Evolutionary conservation across 257 asterid genomes (phyloP).

Genomic region (Salvia miltiorrhiza): DNA sequence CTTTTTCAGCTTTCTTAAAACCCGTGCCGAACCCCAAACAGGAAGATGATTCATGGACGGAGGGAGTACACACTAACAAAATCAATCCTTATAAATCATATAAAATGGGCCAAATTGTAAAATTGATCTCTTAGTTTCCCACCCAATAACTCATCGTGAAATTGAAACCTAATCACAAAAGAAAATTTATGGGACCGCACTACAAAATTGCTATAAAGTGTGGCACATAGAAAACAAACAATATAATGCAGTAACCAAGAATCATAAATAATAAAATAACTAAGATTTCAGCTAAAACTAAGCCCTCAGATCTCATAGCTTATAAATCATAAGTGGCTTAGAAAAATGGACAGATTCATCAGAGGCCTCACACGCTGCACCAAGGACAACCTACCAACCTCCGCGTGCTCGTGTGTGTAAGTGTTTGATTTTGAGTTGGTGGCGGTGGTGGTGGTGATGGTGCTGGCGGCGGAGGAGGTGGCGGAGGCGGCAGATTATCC

Average conservation of each 20-base stretch:
- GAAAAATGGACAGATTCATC: slow-evolving; percentile 32
- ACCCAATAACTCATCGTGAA: too few species aligned
- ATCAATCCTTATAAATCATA: too few species aligned
- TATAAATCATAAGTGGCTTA: slow-evolving; percentile 43
- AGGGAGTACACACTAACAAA: too few species aligned
- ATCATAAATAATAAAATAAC: not conserved
- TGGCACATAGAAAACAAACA: not conserved
- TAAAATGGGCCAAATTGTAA: too few species aligned
- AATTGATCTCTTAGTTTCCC: too few species aligned
- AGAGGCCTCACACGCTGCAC: slow-evolving; percentile 40
- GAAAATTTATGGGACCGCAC: too few species aligned
- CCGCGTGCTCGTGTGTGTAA: slow-evolving; percentile 19
- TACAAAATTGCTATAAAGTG: too few species aligned
- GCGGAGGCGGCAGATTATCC: slow-evolving; percentile 31
- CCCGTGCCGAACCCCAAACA: too few species aligned
- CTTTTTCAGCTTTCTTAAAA: too few species aligned
- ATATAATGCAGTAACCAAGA: not conserved
- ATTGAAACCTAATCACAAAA: too few species aligned
- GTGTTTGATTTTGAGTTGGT: not conserved
- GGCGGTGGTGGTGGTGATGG: not conserved
- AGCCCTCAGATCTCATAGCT: slow-evolving; percentile 97
- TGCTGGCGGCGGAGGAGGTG: not conserved
- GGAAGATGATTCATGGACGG: too few species aligned
- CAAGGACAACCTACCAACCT: slow-evolving; percentile 34
- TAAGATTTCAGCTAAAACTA: not conserved